Evolutionary conservation across 139 green algal genomes (phyloP), one percentile per base, ranked within the genome.

Genomic region (Axilococcus clingmanii): DNA sequence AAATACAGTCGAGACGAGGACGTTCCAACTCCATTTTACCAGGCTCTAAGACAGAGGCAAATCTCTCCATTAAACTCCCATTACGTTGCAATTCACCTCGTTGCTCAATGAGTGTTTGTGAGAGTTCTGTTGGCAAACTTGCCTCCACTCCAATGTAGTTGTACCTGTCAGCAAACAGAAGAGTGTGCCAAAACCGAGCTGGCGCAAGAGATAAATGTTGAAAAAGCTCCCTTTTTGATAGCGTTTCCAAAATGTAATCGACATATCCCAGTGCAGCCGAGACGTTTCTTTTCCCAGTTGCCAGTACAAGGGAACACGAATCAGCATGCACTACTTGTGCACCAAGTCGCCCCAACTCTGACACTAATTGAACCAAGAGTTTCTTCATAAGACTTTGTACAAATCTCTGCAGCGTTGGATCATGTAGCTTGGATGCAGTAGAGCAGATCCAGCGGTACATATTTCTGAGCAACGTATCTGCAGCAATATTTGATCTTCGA

Each of bases 401-500:
- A 11, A 38, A 20, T 41, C 41, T 59, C 35, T 85, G 77, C 40
- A 97, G 71, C 5, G 55, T 58, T 1, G 89, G 71, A 49, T 84
- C 68, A 42, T 90, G 63, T 46, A 95, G 55, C 1, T 27, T 35
- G 2, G 69, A 78, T 28, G 40, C 31, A 3, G 80, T 72, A 47
- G 51, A 71, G 61, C 76, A 80, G 2, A 97, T 46, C 89, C 89
- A 97, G 20, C 81, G 75, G 60, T 90, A 87, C 54, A 94, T 35
- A 52, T 84, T 62, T 34, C 72, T 52, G 48, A 95, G 71, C 61
- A 96, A 66, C 7, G 82, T 80, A 40, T 79, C 63, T 17, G 61
- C 63, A 25, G 49, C 72, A 61, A 73, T 49, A 72, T 80, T 95
- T 53, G 47, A 52, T 52, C 75, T 57, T n/a, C 57, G 40, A 0